Evolutionary conservation across 73 alveolate genomes (phyloP), one percentile per base, ranked within the genome.

Genomic region (Stentor roeselii): DNA sequence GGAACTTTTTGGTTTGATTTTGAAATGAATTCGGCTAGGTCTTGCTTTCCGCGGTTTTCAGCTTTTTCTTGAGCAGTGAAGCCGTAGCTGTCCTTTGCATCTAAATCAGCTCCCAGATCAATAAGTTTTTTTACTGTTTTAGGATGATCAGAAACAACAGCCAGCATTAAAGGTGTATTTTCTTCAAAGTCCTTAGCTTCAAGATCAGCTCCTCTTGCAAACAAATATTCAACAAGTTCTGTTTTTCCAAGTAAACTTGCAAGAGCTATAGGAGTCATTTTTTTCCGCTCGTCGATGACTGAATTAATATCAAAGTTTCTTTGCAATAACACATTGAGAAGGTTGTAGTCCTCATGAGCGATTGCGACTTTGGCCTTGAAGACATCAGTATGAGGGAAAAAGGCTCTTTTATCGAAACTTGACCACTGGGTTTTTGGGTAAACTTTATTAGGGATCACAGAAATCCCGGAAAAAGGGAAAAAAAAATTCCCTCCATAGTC

Each of bases 361-460:
- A 67, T 67, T 1, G 80, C 80, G 0, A 67, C 41, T 32, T 67
- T 67, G 2, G 34, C 0, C 41, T 67, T 67, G 37, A 21, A 67
- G 42, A 15, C 41, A 11, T 67, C 80, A 27, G 80, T 21, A 2
- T 67, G 80, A 34, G 80, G 80, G 80, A 67, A 67, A 67, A 30
- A 67, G 41, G 80, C 21, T 1, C 80, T n/a, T 67, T 67, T 36
- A 32, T 67, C 80, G 34, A 67, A 67, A 67, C 80, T 67, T 1
- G 80, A 21, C 42, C 80, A 67, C 27, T 32, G 0, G 0, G 80
- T 67, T 27, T 2, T 36, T 21, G 37, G 37, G 34, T 30, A 67
- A 40, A 1, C 34, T 32, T 30, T 67, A 27, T n/a, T n/a, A 32
- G 27, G 14, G 34, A 30, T 15, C 21, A 32, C 14, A 2, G 37